Conservation (phyloP, 164 flowering plant species). For the Vitis cinerea region DNA sequence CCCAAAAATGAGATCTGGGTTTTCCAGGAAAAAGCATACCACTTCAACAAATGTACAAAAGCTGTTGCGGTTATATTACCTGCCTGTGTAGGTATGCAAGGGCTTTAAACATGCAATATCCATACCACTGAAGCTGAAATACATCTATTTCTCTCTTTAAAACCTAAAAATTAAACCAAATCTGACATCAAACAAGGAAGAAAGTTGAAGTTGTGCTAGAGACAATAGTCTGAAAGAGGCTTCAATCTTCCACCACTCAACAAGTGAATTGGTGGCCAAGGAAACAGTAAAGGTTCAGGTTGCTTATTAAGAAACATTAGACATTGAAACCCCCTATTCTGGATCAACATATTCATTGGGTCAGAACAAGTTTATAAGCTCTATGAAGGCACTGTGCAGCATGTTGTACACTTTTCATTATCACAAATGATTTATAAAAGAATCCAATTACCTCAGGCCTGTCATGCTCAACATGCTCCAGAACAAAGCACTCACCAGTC, state of each 20-base stretch:
- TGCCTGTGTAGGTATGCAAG: slow-evolving; percentile 85
- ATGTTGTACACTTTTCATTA: no score
- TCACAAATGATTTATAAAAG: background rate
- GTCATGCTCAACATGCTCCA: slow-evolving; percentile 90
- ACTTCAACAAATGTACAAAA: background rate
- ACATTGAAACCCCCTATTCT: no score
- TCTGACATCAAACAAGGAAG: slow-evolving; percentile 9
- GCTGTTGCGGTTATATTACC: slow-evolving; percentile 30
- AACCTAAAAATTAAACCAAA: slow-evolving; percentile 40
- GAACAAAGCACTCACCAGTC: slow-evolving; percentile 67
- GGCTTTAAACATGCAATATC: slow-evolving; percentile 88
- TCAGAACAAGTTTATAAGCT: no score
- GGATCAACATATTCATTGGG: no score
- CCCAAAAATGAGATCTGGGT: background rate
- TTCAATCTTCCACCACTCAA: no score
- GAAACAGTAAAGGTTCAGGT: no score
- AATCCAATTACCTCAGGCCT: slow-evolving; percentile 80
- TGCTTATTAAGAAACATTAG: no score
- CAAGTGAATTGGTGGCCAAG: no score
- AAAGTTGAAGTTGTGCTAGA: background rate
- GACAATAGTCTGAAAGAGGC: no score
- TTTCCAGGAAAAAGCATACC: background rate
- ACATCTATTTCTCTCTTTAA: slow-evolving; percentile 79
- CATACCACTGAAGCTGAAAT: slow-evolving; percentile 85
- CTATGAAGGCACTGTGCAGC: no score